These are phyloP conservation scores for Ceratocystis ficicola DNA, from an alignment of 2,329 filamentous ascomycete genomes.

Conservation along the genomic window DNA sequence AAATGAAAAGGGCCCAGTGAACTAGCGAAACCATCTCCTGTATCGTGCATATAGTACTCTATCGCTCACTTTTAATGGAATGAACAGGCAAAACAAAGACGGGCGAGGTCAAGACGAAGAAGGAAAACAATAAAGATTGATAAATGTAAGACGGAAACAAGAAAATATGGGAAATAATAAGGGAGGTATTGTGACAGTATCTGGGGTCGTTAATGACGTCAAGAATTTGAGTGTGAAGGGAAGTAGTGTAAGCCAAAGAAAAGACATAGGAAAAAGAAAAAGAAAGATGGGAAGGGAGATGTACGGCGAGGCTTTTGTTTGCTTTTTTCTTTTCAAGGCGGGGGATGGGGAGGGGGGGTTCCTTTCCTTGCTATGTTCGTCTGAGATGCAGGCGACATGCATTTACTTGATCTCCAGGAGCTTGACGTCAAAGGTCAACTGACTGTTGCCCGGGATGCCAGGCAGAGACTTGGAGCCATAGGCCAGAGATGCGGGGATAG, in stretches of 20 bases:
- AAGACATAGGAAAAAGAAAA: background rate
- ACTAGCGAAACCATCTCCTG: too few species aligned
- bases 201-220: slow-evolving; percentile 18
- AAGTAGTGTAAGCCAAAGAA: background rate
- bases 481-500: slow-evolving; percentile 72
- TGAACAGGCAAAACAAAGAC: slow-evolving; percentile 4
- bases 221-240: slow-evolving; percentile 9
- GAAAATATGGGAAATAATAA: background rate
- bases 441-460: slow-evolving; percentile 84
- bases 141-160: slow-evolving; percentile 11
- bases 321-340: background rate
- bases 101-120: too few species aligned
- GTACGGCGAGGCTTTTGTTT: slow-evolving; percentile 5
- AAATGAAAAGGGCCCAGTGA: too few species aligned
- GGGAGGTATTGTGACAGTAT: slow-evolving; percentile 9
- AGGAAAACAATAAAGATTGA: background rate
- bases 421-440: slow-evolving; percentile 84
- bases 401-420: slow-evolving; percentile 68
- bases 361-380: background rate
- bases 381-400: background rate
- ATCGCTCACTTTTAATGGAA: background rate
- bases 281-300: background rate
- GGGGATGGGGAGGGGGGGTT: background rate
- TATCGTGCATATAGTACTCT: background rate
- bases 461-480: slow-evolving; percentile 77